Evolutionary conservation across 106 monocot genomes (phyloP), one percentile per base, ranked within the genome.

Genomic region (Iris macrosiphon): DNA sequence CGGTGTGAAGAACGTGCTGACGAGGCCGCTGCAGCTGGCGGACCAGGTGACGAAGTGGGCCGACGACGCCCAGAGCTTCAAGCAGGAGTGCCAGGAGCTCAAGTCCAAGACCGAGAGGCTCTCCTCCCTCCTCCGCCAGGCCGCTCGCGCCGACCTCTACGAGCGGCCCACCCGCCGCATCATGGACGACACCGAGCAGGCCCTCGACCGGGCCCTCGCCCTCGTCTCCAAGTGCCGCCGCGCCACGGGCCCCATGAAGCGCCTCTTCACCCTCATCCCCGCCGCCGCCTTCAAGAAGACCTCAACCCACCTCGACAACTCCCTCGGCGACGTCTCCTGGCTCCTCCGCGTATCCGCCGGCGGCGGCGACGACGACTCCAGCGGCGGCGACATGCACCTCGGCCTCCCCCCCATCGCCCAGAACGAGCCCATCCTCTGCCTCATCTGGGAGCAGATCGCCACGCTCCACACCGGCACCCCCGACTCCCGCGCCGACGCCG

Each of bases 341-440:
- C 77, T 83, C 20, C 83, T 83, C 45, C 57, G 83, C 29, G 78
- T 78, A 41, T 82, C 82, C 32, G 62, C 72, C 4, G 61, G 71
- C 0, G 59, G 52, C 14, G 52, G 31, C 22, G 59, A 59, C 33
- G 68, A 68, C 39, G 75, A 79, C 40, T 75, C 70, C 44, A 71
- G 42, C 30, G 92, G 92, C n/a, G 78, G 79, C 44, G 79, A 71
- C 39, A 69, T 44, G 30, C 86, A 86, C 12, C 64, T 92, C 11
- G 92, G 92, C 12, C 64, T 92, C 11, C 82, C 86, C 16, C 86
- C 86, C 40, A 92, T 92, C 70, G 86, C 86, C 25, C 78, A 82
- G 40, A 85, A 87, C 70, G 92, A 92, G 42, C 92, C 92, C n/a
- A 83, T 92, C 35, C 73, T 92, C 20, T 67, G 45, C 60, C 63